These are phyloP conservation scores for Ailanthus altissimus DNA, from an alignment of 345 rosid species.

Conservation along the genomic window DNA sequence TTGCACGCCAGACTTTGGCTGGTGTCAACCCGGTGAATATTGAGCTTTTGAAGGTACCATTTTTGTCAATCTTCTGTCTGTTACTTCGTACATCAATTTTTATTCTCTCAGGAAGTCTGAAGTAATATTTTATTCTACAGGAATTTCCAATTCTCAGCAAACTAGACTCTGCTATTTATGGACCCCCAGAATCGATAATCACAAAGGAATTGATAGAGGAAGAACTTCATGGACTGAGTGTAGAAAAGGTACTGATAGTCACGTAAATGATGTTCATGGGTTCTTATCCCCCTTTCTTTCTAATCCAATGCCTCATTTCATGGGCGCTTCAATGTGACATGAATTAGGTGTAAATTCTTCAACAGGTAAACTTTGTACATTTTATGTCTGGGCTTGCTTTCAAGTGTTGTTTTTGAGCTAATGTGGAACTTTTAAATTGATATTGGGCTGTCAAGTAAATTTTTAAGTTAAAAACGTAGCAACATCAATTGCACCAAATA, in stretches of 20 bases:
- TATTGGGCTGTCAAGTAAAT: not conserved
- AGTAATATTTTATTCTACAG: constrained; percentile 35
- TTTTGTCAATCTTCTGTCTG: not conserved
- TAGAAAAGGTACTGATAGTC: constrained; percentile 58
- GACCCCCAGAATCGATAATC: constrained; percentile 82
- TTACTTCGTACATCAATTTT: constrained; percentile 11
- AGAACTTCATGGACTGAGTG: constrained; percentile 65
- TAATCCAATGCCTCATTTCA: constrained; percentile 2
- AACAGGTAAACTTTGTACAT: not conserved
- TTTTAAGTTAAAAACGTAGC: not conserved
- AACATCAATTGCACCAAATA: not conserved
- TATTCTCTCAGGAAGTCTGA: constrained; percentile 5
- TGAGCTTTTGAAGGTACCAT: constrained; percentile 62
- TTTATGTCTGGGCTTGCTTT: not conserved
- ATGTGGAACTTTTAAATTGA: too few relatives aligned
- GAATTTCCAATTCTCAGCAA: constrained; percentile 88
- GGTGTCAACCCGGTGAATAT: constrained; percentile 93
- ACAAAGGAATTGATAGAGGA: constrained; percentile 73
- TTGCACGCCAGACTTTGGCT: constrained; percentile 88
- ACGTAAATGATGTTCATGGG: not conserved
- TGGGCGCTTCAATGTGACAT: not conserved
- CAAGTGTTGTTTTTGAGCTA: not conserved
- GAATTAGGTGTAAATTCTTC: not conserved
- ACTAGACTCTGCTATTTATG: constrained; percentile 71
- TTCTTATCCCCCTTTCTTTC: not conserved